Percentiles rank a stretch among this genome's conserved stretches.
Evolutionary conservation across 2,329 filamentous ascomycete genomes (phyloP).

Genomic region (Fusarium keratoplasticum): DNA sequence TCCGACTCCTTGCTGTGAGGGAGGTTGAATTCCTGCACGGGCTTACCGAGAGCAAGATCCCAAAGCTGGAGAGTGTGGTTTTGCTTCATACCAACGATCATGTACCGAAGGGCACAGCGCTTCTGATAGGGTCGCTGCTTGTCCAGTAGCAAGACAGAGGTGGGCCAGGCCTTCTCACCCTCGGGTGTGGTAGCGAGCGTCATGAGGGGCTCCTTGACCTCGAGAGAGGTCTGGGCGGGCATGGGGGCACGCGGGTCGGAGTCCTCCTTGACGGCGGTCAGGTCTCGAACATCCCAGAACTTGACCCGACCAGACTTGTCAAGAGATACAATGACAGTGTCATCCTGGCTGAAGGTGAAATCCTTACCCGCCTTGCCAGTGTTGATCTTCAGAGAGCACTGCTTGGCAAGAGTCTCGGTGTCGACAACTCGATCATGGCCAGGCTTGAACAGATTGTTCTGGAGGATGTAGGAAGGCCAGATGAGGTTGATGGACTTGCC

Average conservation of each 20-base stretch:
- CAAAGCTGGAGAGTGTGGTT: conserved; percentile 98
- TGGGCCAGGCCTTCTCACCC: conserved; percentile 95
- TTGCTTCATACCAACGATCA: conserved; percentile 98
- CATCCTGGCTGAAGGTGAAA: conserved; percentile 97
- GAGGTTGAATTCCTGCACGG: conserved; percentile 96
- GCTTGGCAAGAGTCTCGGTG: conserved; percentile 86
- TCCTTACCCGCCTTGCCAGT: conserved; percentile 99
- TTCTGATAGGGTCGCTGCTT: conserved; percentile 95
- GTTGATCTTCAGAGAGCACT: conserved; percentile 92
- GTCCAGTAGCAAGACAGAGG: conserved; percentile 94
- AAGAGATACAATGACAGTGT: conserved; percentile 91
- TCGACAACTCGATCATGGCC: conserved; percentile 79
- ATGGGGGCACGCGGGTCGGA: conserved; percentile 63
- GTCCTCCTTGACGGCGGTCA: conserved; percentile 68
- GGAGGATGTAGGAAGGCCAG: conserved; percentile 73
- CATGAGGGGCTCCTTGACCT: conserved; percentile 87
- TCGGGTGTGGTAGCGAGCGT: conserved; percentile 88
- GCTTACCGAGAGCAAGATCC: conserved; percentile 95
- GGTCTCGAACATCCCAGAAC: conserved; percentile 95
- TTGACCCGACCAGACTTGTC: conserved; percentile 97
- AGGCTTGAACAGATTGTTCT: conserved; percentile 72
- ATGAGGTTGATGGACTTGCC: conserved; percentile 97
- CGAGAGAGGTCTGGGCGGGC: conserved; percentile 70
- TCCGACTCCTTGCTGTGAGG: conserved; percentile 97
- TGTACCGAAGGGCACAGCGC: conserved; percentile 89